Evolutionary conservation across 2,329 filamentous ascomycete species (phyloP).

Genomic region (Sphaceloma murrayae): DNA sequence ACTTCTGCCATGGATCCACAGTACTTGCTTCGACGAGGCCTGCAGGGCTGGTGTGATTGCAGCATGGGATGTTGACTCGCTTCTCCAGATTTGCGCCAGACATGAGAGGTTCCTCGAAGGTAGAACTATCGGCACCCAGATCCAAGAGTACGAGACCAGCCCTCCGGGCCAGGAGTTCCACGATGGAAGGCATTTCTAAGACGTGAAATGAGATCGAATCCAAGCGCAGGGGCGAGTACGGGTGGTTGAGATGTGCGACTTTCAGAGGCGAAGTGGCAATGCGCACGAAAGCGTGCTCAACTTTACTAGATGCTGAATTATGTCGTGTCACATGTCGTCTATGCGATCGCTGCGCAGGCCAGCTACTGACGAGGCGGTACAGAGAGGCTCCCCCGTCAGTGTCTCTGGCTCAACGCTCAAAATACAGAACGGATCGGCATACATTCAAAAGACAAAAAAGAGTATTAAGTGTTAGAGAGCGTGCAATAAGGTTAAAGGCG

Average conservation of each 20-base stretch:
- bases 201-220: too few relatives aligned
- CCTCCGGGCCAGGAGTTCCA: constrained; percentile 24
- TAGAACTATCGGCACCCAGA: constrained; percentile 14
- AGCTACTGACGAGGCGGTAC: too few relatives aligned
- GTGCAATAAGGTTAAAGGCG: constrained; percentile 12
- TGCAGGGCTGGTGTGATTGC: constrained; percentile 45
- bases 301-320: too few relatives aligned
- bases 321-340: too few relatives aligned
- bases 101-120: constrained; percentile 17
- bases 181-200: constrained; percentile 25
- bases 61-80: constrained; percentile 47
- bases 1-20: constrained; percentile 67
- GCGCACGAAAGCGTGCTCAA: too few relatives aligned
- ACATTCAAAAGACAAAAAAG: not conserved
- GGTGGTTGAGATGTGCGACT: too few relatives aligned
- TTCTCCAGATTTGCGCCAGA: constrained; percentile 21
- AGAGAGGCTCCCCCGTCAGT: too few relatives aligned
- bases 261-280: too few relatives aligned
- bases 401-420: too few relatives aligned
- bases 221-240: too few relatives aligned
- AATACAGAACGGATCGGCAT: too few relatives aligned
- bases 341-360: too few relatives aligned
- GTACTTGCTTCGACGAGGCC: constrained; percentile 47
- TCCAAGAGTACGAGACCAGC: constrained; percentile 23
- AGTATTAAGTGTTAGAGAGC: constrained; percentile 6